phyloP scores from a whole-genome alignment of 148 eudicot species.

The Diospyros kaki region DNA sequence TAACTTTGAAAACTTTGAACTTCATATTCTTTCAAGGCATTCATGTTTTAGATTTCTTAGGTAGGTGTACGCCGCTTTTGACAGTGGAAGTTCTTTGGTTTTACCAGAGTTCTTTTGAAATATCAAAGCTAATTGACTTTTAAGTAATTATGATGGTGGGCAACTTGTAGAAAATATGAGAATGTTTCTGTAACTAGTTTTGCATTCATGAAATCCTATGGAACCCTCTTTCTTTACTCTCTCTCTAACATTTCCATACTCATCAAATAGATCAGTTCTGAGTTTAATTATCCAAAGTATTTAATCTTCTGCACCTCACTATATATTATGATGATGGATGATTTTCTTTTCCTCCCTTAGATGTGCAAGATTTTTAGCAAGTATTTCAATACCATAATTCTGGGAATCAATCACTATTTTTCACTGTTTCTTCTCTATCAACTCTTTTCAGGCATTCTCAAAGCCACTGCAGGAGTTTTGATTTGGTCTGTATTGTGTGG shows the following conservation, averaged over 20 bases:
- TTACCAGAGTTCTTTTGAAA: neutral
- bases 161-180: neutral
- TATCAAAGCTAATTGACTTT: neutral
- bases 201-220: neutral
- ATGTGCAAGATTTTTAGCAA: too few relatives aligned
- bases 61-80: neutral
- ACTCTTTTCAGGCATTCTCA: conserved; percentile 23
- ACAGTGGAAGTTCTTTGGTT: neutral
- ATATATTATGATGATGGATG: neutral
- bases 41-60: neutral
- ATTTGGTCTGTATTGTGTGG: conserved; percentile 12
- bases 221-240: neutral
- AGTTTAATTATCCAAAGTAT: neutral
- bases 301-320: neutral
- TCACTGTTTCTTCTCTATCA: neutral
- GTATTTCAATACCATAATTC: too few relatives aligned
- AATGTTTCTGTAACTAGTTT: neutral
- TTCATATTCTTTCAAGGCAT: neutral
- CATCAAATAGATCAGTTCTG: neutral
- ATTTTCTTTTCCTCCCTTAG: neutral
- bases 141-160: neutral
- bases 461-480: conserved; percentile 9
- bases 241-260: neutral
- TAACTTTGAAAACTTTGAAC: neutral
- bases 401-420: neutral